These are phyloP conservation scores for Epichloe gansuensis DNA, from an alignment of 2,329 filamentous ascomycete species.

Conservation along the genomic window DNA sequence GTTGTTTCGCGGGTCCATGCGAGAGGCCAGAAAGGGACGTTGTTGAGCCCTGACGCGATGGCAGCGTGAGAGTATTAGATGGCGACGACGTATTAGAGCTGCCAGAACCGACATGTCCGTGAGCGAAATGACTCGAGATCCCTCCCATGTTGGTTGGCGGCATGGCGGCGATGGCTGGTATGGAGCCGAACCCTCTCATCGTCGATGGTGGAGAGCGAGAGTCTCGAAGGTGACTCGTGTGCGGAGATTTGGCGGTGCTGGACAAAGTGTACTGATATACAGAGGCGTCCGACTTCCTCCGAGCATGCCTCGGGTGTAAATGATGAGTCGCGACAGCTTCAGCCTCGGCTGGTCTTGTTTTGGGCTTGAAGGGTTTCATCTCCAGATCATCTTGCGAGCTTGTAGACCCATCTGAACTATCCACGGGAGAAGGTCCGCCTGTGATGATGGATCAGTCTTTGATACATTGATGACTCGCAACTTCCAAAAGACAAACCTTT, in stretches of 20 bases:
- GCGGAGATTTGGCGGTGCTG: conserved; percentile 7
- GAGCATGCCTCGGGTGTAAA: conserved; percentile 16
- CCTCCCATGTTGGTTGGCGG: background rate
- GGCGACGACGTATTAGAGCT: conserved; percentile 1
- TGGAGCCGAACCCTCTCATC: conserved; percentile 18
- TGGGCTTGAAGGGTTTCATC: conserved; percentile 18
- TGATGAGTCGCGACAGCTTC: conserved; percentile 7
- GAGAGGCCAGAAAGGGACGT: conserved; percentile 12
- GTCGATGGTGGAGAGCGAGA: conserved; percentile 19
- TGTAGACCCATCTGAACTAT: conserved; percentile 25
- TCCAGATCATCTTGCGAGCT: conserved; percentile 29
- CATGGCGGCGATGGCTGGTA: conserved; percentile 7
- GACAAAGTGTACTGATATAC: conserved; percentile 11
- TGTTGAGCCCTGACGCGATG: conserved; percentile 12
- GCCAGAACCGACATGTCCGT: background rate
- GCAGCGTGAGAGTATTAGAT: background rate
- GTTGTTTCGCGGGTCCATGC: conserved; percentile 5
- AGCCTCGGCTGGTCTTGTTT: conserved; percentile 2
- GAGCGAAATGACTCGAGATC: background rate
- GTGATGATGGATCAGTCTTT: background rate
- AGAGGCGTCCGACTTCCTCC: conserved; percentile 19
- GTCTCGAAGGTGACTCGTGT: conserved; percentile 10
- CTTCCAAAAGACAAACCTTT: conserved; percentile 15
- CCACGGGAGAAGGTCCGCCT: conserved; percentile 9
- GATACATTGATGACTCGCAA: background rate